Conservation (phyloP, 768 basidiomycete species). For the Serendipita sp. region DNA sequence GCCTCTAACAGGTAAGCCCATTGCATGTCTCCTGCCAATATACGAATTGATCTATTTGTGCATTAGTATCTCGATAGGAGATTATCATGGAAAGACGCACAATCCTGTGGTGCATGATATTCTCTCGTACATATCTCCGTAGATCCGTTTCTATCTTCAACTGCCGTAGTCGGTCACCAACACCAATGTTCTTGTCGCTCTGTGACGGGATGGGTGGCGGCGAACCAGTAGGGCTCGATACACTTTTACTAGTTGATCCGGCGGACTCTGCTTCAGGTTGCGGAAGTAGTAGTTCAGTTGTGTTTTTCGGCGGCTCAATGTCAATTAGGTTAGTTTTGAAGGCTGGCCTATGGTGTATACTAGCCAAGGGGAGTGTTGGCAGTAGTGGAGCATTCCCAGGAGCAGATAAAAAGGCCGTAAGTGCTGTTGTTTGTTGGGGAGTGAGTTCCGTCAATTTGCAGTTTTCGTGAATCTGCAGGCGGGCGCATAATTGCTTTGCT, state of each 20-base stretch:
- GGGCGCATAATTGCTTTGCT: conserved; percentile 70
- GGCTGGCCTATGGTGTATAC: conserved; percentile 24
- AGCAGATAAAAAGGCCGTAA: conserved; percentile 89
- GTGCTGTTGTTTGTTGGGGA: conserved; percentile 70
- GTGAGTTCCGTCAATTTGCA: conserved; percentile 69
- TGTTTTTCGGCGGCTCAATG: not conserved
- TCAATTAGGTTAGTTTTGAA: not conserved
- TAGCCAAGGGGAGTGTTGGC: conserved; percentile 50
- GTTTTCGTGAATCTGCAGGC: conserved; percentile 79
- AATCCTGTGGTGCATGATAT: conserved; percentile 83
- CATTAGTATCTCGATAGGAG: not conserved
- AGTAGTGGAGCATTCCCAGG: conserved; percentile 59
- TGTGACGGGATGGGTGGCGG: not conserved
- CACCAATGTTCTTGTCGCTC: not conserved
- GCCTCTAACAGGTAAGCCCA: conserved; percentile 85
- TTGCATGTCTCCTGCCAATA: conserved; percentile 82
- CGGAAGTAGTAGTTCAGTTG: not conserved
- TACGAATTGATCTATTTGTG: conserved; percentile 61
- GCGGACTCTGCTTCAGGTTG: not conserved
- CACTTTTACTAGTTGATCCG: not conserved
- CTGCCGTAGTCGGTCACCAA: conserved; percentile 48
- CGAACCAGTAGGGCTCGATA: not conserved
- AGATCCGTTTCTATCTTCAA: conserved; percentile 82
- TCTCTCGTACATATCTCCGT: conserved; percentile 64
- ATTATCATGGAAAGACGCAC: not conserved